Evolutionary conservation across 2,329 filamentous ascomycete species (phyloP).

Genomic region (Ophiocordyceps camponoti-saundersi): DNA sequence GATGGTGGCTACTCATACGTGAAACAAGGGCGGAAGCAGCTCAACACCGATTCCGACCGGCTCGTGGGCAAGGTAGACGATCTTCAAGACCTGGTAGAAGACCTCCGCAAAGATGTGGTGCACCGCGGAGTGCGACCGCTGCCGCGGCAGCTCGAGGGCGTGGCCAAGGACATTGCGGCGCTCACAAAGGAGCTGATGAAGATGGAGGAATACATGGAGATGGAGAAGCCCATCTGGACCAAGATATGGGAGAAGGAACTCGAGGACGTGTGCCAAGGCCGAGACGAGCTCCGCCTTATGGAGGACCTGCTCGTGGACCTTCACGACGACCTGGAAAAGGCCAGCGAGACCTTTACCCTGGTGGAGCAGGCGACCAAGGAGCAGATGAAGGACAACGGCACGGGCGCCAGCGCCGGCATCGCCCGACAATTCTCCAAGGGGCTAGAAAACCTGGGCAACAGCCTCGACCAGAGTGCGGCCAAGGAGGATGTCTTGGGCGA

Average conservation of each 20-base stretch:
- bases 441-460: conserved; percentile 33
- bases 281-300: conserved; percentile 87
- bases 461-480: conserved; percentile 56
- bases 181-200: conserved; percentile 80
- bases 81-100: conserved; percentile 91
- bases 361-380: conserved; percentile 98
- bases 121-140: conserved; percentile 78
- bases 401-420: conserved; percentile 28
- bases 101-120: conserved; percentile 93
- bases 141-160: conserved; percentile 74
- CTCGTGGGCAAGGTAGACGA: conserved; percentile 89
- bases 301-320: conserved; percentile 88
- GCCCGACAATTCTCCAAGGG: conserved; percentile 40
- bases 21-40: conserved; percentile 67
- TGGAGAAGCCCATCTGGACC: conserved; percentile 92
- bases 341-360: conserved; percentile 78
- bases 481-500: conserved; percentile 88
- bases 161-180: conserved; percentile 71
- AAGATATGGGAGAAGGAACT: conserved; percentile 99
- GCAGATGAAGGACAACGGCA: conserved; percentile 64
- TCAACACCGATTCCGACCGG: conserved; percentile 75
- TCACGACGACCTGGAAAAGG: conserved; percentile 89
- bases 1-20: conserved; percentile 78
- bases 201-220: conserved; percentile 80
- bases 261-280: conserved; percentile 87